A percentile compares a stretch with the other conserved stretches of the same genome.
phyloP scores from a whole-genome alignment of 2,329 filamentous ascomycete genomes.

The Fusarium caatingaense region DNA sequence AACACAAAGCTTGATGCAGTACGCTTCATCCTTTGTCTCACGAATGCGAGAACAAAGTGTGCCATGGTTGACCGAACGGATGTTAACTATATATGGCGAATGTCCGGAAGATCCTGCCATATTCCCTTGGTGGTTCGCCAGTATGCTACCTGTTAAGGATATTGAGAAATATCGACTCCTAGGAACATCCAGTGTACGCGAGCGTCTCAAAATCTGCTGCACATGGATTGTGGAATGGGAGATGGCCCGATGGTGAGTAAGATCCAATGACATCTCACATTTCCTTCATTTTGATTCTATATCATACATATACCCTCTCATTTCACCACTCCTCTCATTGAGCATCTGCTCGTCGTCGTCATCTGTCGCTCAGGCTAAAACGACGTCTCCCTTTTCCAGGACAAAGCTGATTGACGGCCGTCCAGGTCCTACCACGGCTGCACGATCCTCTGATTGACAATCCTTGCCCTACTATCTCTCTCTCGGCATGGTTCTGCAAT shows the following conservation, averaged over 20 bases:
- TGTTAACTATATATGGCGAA: slow-evolving; percentile 80
- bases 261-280: background rate
- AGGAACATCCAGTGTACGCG: slow-evolving; percentile 78
- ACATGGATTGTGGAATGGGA: slow-evolving; percentile 82
- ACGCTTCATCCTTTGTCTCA: slow-evolving; percentile 74
- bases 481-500: slow-evolving; percentile 28
- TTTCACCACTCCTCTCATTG: background rate
- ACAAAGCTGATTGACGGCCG: slow-evolving; percentile 44
- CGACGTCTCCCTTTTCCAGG: slow-evolving; percentile 39
- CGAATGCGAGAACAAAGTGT: slow-evolving; percentile 76
- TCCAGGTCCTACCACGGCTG: slow-evolving; percentile 49
- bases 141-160: slow-evolving; percentile 80
- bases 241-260: slow-evolving; percentile 75
- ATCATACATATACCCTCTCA: background rate
- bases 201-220: slow-evolving; percentile 85
- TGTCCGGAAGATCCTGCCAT: slow-evolving; percentile 79
- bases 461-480: slow-evolving; percentile 30
- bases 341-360: slow-evolving; percentile 14
- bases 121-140: slow-evolving; percentile 93
- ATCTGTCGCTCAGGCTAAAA: slow-evolving; percentile 39
- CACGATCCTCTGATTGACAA: slow-evolving; percentile 48
- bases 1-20: slow-evolving; percentile 75
- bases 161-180: slow-evolving; percentile 83
- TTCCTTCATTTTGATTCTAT: background rate
- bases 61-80: slow-evolving; percentile 78